A percentile compares a stretch with the other conserved stretches of the same genome.
These are phyloP conservation scores for Trichoderma sp. DNA, from an alignment of 2,329 filamentous ascomycete species.

Conservation along the genomic window DNA sequence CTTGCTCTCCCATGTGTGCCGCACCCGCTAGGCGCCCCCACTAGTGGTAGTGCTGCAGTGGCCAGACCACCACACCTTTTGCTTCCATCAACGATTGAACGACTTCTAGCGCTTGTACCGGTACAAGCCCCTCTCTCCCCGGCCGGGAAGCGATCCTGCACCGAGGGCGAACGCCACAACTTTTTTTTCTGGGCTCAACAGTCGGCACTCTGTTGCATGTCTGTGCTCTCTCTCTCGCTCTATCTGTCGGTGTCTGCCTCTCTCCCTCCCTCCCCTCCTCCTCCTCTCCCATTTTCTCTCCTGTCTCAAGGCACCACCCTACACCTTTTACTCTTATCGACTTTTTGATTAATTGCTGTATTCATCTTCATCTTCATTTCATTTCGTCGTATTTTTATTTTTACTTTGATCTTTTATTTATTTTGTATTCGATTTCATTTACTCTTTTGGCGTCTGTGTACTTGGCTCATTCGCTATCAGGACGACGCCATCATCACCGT, in stretches of 20 bases:
- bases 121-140: slow-evolving; percentile 14
- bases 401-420: too few relatives aligned
- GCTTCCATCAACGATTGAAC: not conserved
- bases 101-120: slow-evolving; percentile 3
- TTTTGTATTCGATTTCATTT: not conserved
- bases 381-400: not conserved
- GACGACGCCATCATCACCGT: not conserved
- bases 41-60: not conserved
- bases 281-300: not conserved
- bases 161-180: not conserved
- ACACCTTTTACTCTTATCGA: too few relatives aligned
- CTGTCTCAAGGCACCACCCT: not conserved
- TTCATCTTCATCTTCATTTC: not conserved
- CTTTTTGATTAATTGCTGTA: not conserved
- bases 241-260: not conserved
- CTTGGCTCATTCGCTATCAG: not conserved
- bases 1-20: not conserved
- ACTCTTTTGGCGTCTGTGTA: too few relatives aligned
- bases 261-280: not conserved
- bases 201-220: not conserved
- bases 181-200: not conserved
- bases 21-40: not conserved
- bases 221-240: not conserved
- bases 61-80: slow-evolving; percentile 1
- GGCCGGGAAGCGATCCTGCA: slow-evolving; percentile 17